These are phyloP conservation scores for Blastocladiella emersonii DNA, from an alignment of 371 early-diverging fungal genomes.

Conservation along the genomic window DNA sequence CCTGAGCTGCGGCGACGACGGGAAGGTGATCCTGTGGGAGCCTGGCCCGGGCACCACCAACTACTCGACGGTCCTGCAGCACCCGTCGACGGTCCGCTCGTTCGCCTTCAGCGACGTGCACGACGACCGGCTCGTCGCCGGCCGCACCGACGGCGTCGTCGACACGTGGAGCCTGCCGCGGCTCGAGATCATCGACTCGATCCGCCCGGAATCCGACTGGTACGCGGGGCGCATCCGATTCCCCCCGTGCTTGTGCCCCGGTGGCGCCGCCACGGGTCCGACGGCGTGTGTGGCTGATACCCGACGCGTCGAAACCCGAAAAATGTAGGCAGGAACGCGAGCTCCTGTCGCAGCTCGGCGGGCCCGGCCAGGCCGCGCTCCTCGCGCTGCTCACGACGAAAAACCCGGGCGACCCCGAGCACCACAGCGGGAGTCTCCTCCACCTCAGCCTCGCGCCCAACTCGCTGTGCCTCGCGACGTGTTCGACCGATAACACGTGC, in stretches of 20 bases:
- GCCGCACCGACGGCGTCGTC: slow-evolving; percentile 26
- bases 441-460: slow-evolving; percentile 22
- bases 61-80: slow-evolving; percentile 15
- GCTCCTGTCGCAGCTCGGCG: not conserved
- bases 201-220: slow-evolving; percentile 33
- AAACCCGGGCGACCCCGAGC: not conserved
- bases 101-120: slow-evolving; percentile 18
- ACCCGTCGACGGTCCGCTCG: slow-evolving; percentile 24
- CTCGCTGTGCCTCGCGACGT: slow-evolving; percentile 24
- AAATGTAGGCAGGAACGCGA: not conserved
- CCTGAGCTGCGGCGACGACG: slow-evolving; percentile 26
- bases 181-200: slow-evolving; percentile 20
- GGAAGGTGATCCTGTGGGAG: slow-evolving; percentile 25
- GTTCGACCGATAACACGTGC: slow-evolving; percentile 30
- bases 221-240: not conserved
- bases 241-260: too few relatives aligned
- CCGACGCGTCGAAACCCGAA: too few relatives aligned
- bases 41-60: slow-evolving; percentile 17
- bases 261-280: too few relatives aligned
- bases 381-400: not conserved
- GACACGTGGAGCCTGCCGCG: slow-evolving; percentile 24
- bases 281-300: too few relatives aligned
- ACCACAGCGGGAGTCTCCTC: slow-evolving; percentile 21
- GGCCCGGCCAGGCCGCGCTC: not conserved
- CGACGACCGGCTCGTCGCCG: slow-evolving; percentile 20